phyloP scores from a whole-genome alignment of 179 eudicot genomes.

The Patellifolia procumbens region DNA sequence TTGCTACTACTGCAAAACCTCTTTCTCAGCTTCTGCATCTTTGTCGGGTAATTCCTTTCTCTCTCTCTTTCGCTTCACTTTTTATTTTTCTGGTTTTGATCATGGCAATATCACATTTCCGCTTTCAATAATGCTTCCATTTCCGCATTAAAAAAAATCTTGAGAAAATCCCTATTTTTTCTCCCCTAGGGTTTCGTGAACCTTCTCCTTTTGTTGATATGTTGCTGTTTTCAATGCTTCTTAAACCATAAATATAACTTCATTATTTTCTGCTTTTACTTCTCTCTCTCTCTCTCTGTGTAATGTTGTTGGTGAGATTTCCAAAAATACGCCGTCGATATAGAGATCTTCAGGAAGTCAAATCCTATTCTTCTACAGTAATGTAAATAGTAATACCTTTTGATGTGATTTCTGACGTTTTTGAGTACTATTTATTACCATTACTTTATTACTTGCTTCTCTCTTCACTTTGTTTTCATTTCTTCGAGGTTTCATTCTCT shows the following conservation, averaged over 20 bases:
- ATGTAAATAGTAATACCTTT: neutral
- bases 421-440: neutral
- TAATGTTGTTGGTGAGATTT: neutral
- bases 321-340: conserved; percentile 25
- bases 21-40: neutral
- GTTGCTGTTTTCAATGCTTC: conserved; percentile 4
- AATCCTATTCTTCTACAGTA: conserved; percentile 22
- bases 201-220: conserved; percentile 11
- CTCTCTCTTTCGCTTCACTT: neutral
- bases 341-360: conserved; percentile 16
- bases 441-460: neutral
- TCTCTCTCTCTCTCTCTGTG: neutral
- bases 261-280: neutral
- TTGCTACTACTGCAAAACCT: conserved; percentile 2
- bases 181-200: conserved; percentile 16
- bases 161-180: neutral
- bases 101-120: conserved; percentile 2
- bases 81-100: neutral
- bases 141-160: neutral
- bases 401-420: conserved; percentile 21
- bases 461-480: neutral
- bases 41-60: conserved; percentile 7
- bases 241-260: neutral
- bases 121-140: neutral
- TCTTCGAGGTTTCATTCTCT: conserved; percentile 8